phyloP scores from a whole-genome alignment of 1,139 yeast species.

The Sugiyamaella grinbergsii region DNA sequence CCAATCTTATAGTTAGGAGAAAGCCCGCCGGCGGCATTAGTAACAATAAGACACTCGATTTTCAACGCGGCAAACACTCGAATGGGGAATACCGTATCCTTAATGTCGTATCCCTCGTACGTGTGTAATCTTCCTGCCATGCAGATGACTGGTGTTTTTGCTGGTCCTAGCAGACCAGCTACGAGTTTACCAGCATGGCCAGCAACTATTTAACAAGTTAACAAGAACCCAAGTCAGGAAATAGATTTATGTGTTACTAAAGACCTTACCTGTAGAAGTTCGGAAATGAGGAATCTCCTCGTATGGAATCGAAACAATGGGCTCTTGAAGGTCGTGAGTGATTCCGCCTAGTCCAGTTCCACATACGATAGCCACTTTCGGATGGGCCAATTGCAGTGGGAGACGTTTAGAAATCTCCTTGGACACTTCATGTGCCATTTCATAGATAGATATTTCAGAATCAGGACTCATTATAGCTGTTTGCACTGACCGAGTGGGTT shows the following conservation, averaged over 20 bases:
- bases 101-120: conserved; percentile 85
- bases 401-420: conserved; percentile 31
- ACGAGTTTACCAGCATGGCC: conserved; percentile 88
- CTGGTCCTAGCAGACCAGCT: conserved; percentile 72
- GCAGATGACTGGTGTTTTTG: conserved; percentile 78
- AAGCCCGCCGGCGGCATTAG: conserved; percentile 95
- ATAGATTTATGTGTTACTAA: background rate
- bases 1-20: conserved; percentile 71
- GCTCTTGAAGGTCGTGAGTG: conserved; percentile 53
- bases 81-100: conserved; percentile 82
- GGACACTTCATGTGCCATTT: conserved; percentile 34
- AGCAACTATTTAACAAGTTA: conserved; percentile 48
- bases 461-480: conserved; percentile 11
- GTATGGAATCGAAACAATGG: conserved; percentile 60
- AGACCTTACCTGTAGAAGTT: conserved; percentile 55
- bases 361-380: conserved; percentile 74
- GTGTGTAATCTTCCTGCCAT: conserved; percentile 93
- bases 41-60: conserved; percentile 62
- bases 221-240: too few species aligned
- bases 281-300: conserved; percentile 76
- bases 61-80: conserved; percentile 71
- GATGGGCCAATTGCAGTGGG: conserved; percentile 36
- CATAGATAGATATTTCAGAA: conserved; percentile 21
- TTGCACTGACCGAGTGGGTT: too few species aligned
- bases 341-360: conserved; percentile 95